Conservation (phyloP, 257 asterid species). For the Ophiorrhiza pumila region DNA sequence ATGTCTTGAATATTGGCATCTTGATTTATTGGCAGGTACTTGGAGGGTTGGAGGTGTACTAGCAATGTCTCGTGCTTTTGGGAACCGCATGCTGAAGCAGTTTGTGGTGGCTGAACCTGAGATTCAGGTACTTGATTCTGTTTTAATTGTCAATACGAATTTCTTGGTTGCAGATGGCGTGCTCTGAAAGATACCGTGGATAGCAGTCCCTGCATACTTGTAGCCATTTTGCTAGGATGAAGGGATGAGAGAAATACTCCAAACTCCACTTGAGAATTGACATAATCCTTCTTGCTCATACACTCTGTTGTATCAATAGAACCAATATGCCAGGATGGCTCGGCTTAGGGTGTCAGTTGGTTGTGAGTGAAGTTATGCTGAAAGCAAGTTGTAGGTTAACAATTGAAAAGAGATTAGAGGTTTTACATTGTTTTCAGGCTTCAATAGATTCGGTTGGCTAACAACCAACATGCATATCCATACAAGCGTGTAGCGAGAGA, state of each 20-base stretch:
- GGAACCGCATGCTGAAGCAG: constrained; percentile 96
- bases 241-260: neutral
- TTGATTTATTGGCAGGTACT: constrained; percentile 56
- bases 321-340: neutral
- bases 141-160: neutral
- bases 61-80: constrained; percentile 99
- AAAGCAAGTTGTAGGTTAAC: neutral
- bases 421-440: neutral
- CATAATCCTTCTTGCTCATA: neutral
- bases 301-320: neutral
- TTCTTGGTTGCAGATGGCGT: neutral
- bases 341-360: neutral
- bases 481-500: neutral
- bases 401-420: too few species aligned
- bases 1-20: constrained; percentile 3
- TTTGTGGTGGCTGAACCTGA: constrained; percentile 97
- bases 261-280: neutral
- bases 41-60: constrained; percentile 99
- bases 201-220: neutral
- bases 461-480: neutral
- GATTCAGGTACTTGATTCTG: constrained; percentile 65
- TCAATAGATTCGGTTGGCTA: too few species aligned
- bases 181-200: neutral
- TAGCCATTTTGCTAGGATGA: neutral
- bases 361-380: neutral